Conservation (phyloP, 768 basidiomycete species). For the Dentipellis fragilis region DNA sequence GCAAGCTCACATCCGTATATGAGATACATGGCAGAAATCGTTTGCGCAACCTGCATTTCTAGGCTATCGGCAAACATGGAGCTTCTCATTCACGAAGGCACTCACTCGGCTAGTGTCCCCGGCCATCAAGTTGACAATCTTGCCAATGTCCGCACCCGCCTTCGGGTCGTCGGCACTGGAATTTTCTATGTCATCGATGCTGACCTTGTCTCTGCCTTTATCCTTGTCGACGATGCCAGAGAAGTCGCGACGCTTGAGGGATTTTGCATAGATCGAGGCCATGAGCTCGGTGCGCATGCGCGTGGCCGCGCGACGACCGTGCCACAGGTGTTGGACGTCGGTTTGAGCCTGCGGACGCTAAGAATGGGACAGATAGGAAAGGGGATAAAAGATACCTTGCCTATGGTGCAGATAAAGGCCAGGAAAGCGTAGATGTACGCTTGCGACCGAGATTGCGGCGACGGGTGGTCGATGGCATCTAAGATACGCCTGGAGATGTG, state of each 20-base stretch:
- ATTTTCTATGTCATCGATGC: slow-evolving; percentile 12
- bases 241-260: slow-evolving; percentile 74
- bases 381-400: slow-evolving; percentile 32
- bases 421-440: slow-evolving; percentile 78
- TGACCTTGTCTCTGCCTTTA: slow-evolving; percentile 4
- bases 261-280: slow-evolving; percentile 83
- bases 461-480: slow-evolving; percentile 42
- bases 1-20: slow-evolving; percentile 47
- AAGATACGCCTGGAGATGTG: slow-evolving; percentile 35
- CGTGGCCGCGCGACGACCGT: slow-evolving; percentile 60
- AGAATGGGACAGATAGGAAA: background rate
- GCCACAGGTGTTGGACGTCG: slow-evolving; percentile 73
- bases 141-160: slow-evolving; percentile 78
- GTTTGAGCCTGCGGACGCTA: slow-evolving; percentile 24
- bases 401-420: slow-evolving; percentile 51
- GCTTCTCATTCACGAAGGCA: background rate
- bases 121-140: slow-evolving; percentile 86
- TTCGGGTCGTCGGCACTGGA: slow-evolving; percentile 36
- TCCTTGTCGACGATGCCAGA: slow-evolving; percentile 61
- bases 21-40: slow-evolving; percentile 47
- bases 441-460: slow-evolving; percentile 37
- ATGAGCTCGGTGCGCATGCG: slow-evolving; percentile 73
- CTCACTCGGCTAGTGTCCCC: slow-evolving; percentile 51
- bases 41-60: slow-evolving; percentile 25
- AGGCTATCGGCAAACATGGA: background rate